Evolutionary conservation across 2,329 filamentous ascomycete species (phyloP).

Genomic region (Dryadomyces quercivorus): DNA sequence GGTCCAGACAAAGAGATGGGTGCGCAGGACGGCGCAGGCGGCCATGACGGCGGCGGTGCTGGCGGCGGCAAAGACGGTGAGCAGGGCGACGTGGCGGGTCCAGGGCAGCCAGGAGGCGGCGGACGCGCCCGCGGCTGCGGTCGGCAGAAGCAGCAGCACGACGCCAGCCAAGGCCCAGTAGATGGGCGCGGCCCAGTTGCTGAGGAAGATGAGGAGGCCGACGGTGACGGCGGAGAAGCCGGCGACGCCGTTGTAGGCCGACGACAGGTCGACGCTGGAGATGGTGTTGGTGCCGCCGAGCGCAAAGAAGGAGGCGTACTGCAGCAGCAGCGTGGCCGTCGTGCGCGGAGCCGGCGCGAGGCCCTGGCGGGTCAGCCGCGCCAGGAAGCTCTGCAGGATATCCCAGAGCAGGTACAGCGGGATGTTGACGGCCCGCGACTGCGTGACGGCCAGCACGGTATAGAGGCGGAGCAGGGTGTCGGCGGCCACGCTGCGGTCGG

Average conservation of each 20-base stretch:
- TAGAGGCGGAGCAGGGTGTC: conserved; percentile 56
- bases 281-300: conserved; percentile 89
- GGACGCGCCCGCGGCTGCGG: conserved; percentile 7
- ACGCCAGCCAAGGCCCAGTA: conserved; percentile 67
- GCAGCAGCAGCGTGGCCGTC: conserved; percentile 60
- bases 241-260: conserved; percentile 83
- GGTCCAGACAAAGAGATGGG: conserved; percentile 96
- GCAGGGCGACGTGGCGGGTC: conserved; percentile 42
- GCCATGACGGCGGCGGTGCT: conserved; percentile 68
- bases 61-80: conserved; percentile 59
- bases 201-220: conserved; percentile 69
- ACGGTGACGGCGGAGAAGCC: conserved; percentile 73
- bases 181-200: conserved; percentile 85
- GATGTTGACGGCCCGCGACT: conserved; percentile 74
- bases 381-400: conserved; percentile 39
- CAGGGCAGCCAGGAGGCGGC: neutral
- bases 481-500: neutral
- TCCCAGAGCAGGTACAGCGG: conserved; percentile 72
- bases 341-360: conserved; percentile 48
- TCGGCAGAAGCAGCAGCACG: conserved; percentile 31
- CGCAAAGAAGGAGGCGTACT: conserved; percentile 78
- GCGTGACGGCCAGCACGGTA: conserved; percentile 71
- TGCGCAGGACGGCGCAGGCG: conserved; percentile 71
- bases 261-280: conserved; percentile 87
- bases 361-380: conserved; percentile 19